phyloP scores from a whole-genome alignment of 1,284 basidiomycete genomes.

The Ceratobasidium sp. region DNA sequence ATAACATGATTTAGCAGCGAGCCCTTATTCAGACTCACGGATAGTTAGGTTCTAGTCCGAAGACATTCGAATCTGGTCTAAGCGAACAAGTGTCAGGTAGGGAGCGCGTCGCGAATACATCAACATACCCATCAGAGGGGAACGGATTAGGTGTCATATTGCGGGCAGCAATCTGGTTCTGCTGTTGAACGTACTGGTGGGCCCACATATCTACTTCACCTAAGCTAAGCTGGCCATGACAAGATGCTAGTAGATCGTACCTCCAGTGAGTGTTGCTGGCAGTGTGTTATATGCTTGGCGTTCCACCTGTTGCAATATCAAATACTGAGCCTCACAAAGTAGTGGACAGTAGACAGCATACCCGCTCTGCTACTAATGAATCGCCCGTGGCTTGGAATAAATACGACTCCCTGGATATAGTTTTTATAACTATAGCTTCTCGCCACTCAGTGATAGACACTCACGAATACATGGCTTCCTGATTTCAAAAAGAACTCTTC shows the following conservation, averaged over 20 bases:
- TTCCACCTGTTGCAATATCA: constrained; percentile 54
- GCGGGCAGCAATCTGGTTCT: constrained; percentile 70
- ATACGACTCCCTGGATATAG: background rate
- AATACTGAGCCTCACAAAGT: constrained; percentile 60
- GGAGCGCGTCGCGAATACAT: background rate
- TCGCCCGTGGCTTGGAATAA: constrained; percentile 56
- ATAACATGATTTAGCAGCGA: background rate
- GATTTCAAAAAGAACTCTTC: background rate
- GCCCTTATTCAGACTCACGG: constrained; percentile 55
- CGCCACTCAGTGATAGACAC: background rate
- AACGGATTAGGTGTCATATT: constrained; percentile 72
- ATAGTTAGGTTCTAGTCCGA: constrained; percentile 66
- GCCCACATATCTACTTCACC: constrained; percentile 67
- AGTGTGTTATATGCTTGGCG: constrained; percentile 33
- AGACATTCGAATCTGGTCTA: constrained; percentile 70
- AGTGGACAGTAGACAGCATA: constrained; percentile 53
- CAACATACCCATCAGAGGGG: constrained; percentile 64
- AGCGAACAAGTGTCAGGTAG: constrained; percentile 21
- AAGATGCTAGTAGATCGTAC: constrained; percentile 52
- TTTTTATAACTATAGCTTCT: too few species aligned
- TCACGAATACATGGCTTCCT: constrained; percentile 35
- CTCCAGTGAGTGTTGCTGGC: constrained; percentile 27
- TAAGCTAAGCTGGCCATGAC: constrained; percentile 3
- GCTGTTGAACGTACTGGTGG: constrained; percentile 71
- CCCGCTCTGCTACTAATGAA: constrained; percentile 46